Evolutionary conservation across 23 red algal species (phyloP), one percentile per base, ranked within the genome.

Genomic region (Rhodosorus marinus): DNA sequence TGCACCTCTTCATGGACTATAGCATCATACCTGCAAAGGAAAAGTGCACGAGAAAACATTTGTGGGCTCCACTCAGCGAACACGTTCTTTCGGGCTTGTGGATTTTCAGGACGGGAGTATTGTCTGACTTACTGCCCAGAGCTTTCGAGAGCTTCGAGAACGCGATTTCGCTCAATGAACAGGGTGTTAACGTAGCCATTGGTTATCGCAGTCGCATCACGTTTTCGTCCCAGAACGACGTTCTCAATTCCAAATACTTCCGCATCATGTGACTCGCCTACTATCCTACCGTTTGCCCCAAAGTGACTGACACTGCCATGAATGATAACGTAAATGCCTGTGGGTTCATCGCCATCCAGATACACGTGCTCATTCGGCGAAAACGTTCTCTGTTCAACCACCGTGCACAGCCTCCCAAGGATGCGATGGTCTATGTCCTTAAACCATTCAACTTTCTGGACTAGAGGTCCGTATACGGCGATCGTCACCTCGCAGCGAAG

Each of bases 231-330:
- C 34, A 80, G 70, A 17, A 80, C 31, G 8, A 80, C 8, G 32
- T 67, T 65, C 7, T 56, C 33, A 19, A 69, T 65, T 3, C 74
- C 74, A 67, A 80, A 80, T 14, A 80, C 43, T 26, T 80, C 52
- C 23, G 55, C 74, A n/a, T 40, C 66, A 24, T 24, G 23, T 8
- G 62, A 24, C 28, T 8, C 40, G 20, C 50, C 9, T 6, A 46
- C 34, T 20, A 26, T 6, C 8, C 27, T 19, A 20, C 33, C 48
- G 27, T 31, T 33, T 28, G 20, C 4, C 26, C 29, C 4, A 17
- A 62, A 38, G 6, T 69, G 35, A 15, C 20, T 33, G 27, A 66
- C 74, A 26, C 27, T n/a, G 5, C 74, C 74, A 24, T 66, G 29
- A 14, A 68, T 23, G 27, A 80, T n/a, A 22, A 66, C 48, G 40